Evolutionary conservation across 163 green algal species (phyloP), one percentile per base, ranked within the genome.

Genomic region (Scenedesmus sp.): DNA sequence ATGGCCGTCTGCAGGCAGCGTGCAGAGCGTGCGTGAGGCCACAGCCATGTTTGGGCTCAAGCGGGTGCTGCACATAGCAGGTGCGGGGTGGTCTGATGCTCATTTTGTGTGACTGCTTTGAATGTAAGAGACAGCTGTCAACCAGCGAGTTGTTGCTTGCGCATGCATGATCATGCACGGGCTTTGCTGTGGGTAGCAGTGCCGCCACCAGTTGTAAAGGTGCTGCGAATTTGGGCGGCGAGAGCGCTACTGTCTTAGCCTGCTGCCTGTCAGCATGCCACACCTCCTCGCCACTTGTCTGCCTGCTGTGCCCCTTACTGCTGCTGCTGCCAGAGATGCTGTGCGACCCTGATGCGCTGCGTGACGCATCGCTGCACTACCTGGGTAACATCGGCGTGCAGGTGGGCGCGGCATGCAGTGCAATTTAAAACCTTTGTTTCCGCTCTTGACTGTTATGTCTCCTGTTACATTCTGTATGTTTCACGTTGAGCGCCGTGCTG

Each of bases 371-470:
- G 4, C 73, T 92, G 66, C 16, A 52, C 4, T 12, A 77, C 13
- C 55, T 87, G 9, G 83, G 90, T 23, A 92, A 92, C 83, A 52
- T 92, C 5, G 90, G 55, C 16, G 83, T 92, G 12, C 86, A 89
- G 84, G 84, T 82, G 62, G 15, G 62, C 5, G 20, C 13, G 54
- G 26, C 16, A 60, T 12, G 26, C 34, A 46, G 34, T 46, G 34
- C 34, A 46, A 46, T 46, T 0, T 46, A 46, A 46, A 46, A 46
- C 34, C 34, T 46, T 46, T 46, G 34, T 46, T 46, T 46, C 34
- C 34, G 34, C 34, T 46, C 34, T 46, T 46, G 34, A 46, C 34
- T 46, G 34, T 46, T 46, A 46, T 46, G 34, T 46, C 34, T 46
- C 34, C 34, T 46, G 34, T 46, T 46, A 46, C 34, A 46, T 46